A percentile compares a stretch with the other conserved stretches of the same genome.
Evolutionary conservation across 331 rosid genomes (phyloP).

Genomic region (Rhamnella rubrinervis): DNA sequence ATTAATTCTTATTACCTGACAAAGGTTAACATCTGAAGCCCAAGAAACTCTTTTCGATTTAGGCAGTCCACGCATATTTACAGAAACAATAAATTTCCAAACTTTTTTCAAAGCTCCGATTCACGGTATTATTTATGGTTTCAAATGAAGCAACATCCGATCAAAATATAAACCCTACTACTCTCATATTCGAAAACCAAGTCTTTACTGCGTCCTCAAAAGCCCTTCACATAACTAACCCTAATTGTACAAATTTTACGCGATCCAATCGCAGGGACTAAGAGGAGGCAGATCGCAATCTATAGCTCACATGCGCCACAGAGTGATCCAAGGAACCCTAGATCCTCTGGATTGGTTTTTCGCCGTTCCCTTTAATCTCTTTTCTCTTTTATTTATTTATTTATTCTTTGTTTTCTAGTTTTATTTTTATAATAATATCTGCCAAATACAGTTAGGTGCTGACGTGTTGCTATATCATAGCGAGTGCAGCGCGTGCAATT

Average conservation of each 20-base stretch:
- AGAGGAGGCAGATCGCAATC: conserved; percentile 10
- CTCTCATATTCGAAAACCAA: conserved; percentile 36
- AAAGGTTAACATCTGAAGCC: conserved; percentile 84
- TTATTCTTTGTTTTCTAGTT: background rate
- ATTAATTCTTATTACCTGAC: conserved; percentile 65
- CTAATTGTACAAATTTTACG: conserved; percentile 2
- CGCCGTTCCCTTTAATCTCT: conserved; percentile 9
- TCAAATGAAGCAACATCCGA: conserved; percentile 12
- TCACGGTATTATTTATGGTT: conserved; percentile 6
- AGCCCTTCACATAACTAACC: conserved; percentile 5
- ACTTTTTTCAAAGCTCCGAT: conserved; percentile 25
- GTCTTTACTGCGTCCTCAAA: conserved; percentile 9
- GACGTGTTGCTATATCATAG: too few relatives aligned
- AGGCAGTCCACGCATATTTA: conserved; percentile 71
- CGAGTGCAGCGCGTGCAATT: too few relatives aligned
- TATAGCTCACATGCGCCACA: background rate
- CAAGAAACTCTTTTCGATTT: conserved; percentile 79
- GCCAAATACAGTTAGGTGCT: too few relatives aligned
- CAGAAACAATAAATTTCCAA: conserved; percentile 18
- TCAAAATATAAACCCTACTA: conserved; percentile 20
- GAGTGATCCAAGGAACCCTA: conserved; percentile 34
- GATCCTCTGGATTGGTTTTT: conserved; percentile 24
- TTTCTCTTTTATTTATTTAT: background rate
- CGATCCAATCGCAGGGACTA: conserved; percentile 21
- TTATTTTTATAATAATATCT: too few relatives aligned